Base-by-base conservation (phyloP, 192 early-diverging fungal genomes). In the Rhizophagus prolifer region DNA sequence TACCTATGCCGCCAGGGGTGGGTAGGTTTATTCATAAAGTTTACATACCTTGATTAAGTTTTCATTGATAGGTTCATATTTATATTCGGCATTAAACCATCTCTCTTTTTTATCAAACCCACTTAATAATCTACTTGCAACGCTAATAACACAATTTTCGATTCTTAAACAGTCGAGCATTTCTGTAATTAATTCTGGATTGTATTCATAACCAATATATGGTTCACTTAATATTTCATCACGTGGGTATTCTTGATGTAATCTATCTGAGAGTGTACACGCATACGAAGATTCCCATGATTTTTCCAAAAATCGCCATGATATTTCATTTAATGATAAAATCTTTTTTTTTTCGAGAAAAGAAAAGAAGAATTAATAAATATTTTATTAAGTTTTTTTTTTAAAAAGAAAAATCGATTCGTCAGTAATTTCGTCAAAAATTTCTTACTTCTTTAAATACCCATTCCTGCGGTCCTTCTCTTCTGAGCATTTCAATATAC, bases 61-160 rank as follows among this genome's bases (percentile, higher is more conserved):
- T 4, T 80, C 78, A 1, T 85, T 82, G n/a, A 97, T 81, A 13
- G 85, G 76, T 36, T 87, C 84, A 67, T 92, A 83, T 34, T 86
- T 82, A 79, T 96, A 97, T 68, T 94, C 90, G 1, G 93, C 91
- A 5, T 86, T 92, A 75, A 97, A 98, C 87, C 92, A 94, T 58
- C 87, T 79, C 59, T 95, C 95, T 63, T 87, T 90, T 44, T 84
- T 50, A 72, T 79, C 86, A 12, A 84, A 82, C 58, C 26, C 70
- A 63, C 13, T 61, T 26, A 74, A 38, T 2, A 46, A 14, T 74
- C 36, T 59, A 61, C 72, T 61, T 13, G 44, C 9, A 9, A 74
- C n/a, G 25, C 12, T 61, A 41, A 74, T 2, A 25, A 36, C 30
- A 38, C 21, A 74, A 7, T 36, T 36, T 60, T 74, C 58, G 21